phyloP scores from a whole-genome alignment of 768 basidiomycete genomes.

The Galerina marginata region DNA sequence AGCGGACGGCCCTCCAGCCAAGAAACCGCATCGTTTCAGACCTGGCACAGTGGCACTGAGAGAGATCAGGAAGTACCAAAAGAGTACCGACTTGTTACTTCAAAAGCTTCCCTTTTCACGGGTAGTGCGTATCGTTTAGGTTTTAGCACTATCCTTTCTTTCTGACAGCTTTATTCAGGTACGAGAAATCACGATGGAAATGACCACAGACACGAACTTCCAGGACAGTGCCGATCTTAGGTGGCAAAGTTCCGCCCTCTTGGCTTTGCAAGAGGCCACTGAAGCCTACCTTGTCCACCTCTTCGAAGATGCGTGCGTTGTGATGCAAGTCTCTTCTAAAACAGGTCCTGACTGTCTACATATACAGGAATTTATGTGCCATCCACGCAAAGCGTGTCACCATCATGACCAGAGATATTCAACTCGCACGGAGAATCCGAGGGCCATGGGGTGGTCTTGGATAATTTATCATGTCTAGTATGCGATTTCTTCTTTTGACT shows the following conservation, averaged over 20 bases:
- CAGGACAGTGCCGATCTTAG: constrained; percentile 67
- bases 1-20: constrained; percentile 31
- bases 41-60: constrained; percentile 90
- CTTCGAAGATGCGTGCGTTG: constrained; percentile 96
- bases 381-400: constrained; percentile 98
- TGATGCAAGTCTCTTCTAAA: neutral
- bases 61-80: constrained; percentile 95
- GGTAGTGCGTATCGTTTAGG: constrained; percentile 60
- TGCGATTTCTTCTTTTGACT: neutral
- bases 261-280: constrained; percentile 96
- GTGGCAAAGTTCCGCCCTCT: constrained; percentile 94
- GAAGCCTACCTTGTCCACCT: constrained; percentile 95
- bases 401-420: constrained; percentile 96
- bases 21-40: constrained; percentile 73
- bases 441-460: constrained; percentile 85
- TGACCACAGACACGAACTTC: constrained; percentile 79
- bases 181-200: constrained; percentile 91
- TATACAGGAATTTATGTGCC: constrained; percentile 86
- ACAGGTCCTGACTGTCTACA: neutral
- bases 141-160: neutral
- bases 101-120: constrained; percentile 92
- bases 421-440: constrained; percentile 93
- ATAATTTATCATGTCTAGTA: constrained; percentile 30
- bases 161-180: constrained; percentile 50
- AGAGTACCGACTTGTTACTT: constrained; percentile 87